These are phyloP conservation scores for Biscogniauxia mediterranea DNA, from an alignment of 2,329 filamentous ascomycete genomes.

Conservation along the genomic window DNA sequence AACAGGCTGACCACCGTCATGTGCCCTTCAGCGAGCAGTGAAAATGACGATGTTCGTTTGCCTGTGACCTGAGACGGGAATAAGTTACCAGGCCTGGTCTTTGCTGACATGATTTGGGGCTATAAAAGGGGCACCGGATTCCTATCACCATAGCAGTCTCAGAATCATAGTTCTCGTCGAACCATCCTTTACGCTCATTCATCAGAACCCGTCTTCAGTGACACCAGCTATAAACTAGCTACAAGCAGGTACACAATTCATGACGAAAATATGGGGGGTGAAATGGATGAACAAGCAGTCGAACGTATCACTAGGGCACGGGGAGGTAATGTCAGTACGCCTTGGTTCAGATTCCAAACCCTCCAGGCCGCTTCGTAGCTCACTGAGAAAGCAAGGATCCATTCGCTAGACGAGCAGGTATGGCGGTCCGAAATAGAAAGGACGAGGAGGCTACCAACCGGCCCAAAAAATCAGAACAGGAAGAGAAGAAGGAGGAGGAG, in stretches of 20 bases:
- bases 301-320: slow-evolving; percentile 42
- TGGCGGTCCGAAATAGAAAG: slow-evolving; percentile 22
- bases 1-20: neutral
- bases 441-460: slow-evolving; percentile 13
- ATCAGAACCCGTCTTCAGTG: neutral
- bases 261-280: slow-evolving; percentile 32
- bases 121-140: neutral
- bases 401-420: slow-evolving; percentile 26
- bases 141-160: neutral
- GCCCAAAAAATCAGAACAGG: slow-evolving; percentile 6
- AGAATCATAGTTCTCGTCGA: neutral
- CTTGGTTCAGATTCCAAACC: neutral
- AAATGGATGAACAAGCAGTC: slow-evolving; percentile 43
- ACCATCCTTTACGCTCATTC: neutral
- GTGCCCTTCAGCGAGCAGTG: neutral
- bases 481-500: slow-evolving; percentile 8
- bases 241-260: neutral
- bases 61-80: neutral
- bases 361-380: neutral
- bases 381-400: slow-evolving; percentile 18
- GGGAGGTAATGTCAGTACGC: slow-evolving; percentile 37
- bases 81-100: neutral
- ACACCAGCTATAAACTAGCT: neutral
- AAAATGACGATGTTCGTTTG: neutral
- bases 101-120: neutral